These are phyloP conservation scores for Metschnikowia similis DNA, from an alignment of 805 yeast genomes.

Conservation along the genomic window DNA sequence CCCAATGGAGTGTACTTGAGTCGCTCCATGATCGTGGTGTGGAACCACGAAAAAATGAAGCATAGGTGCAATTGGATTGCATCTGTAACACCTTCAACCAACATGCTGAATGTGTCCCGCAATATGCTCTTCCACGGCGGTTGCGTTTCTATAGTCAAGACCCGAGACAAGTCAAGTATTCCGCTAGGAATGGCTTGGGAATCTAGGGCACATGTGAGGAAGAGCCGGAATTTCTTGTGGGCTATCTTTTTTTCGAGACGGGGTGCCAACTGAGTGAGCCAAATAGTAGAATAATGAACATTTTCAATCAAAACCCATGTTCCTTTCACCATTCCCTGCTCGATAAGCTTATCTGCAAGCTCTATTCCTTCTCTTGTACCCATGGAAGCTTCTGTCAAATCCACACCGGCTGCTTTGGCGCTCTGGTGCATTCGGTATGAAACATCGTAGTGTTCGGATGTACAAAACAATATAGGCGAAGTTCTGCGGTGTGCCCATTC, in stretches of 20 bases:
- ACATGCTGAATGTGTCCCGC: conserved; percentile 29
- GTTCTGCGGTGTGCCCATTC: conserved; percentile 6
- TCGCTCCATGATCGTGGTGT: conserved; percentile 57
- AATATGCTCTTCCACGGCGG: conserved; percentile 55
- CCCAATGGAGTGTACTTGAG: conserved; percentile 60
- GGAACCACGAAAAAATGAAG: conserved; percentile 66
- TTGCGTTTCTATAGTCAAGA: conserved; percentile 57
- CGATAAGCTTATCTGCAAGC: conserved; percentile 53
- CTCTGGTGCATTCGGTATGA: conserved; percentile 46
- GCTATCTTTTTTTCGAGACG: conserved; percentile 31
- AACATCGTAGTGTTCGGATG: conserved; percentile 65
- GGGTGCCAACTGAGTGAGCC: conserved; percentile 57
- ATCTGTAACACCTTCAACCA: neutral
- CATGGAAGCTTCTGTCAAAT: conserved; percentile 53
- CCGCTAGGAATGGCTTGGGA: conserved; percentile 48
- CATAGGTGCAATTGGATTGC: conserved; percentile 30
- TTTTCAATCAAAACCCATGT: conserved; percentile 79
- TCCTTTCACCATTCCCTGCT: conserved; percentile 44
- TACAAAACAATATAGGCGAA: conserved; percentile 49
- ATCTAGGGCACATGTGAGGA: conserved; percentile 57
- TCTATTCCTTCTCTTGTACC: conserved; percentile 68
- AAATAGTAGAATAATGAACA: conserved; percentile 62
- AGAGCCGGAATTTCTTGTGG: conserved; percentile 43
- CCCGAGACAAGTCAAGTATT: conserved; percentile 50
- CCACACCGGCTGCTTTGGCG: conserved; percentile 28